Percentiles rank a stretch among this genome's conserved stretches.
phyloP scores from a whole-genome alignment of 345 rosid genomes.

The Populus pruinosa region DNA sequence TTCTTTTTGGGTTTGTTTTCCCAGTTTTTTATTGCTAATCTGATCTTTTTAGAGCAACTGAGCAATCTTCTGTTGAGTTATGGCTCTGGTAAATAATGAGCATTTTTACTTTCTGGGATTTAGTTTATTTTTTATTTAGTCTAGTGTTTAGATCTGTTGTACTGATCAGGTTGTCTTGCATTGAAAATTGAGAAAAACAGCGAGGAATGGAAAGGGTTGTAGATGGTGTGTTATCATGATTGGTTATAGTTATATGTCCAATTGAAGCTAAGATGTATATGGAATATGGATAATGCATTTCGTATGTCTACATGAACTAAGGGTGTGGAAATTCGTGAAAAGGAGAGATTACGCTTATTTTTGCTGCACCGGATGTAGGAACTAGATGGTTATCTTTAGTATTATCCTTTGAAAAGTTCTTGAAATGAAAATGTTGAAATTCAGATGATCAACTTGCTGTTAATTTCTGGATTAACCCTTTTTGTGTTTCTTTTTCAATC shows the following conservation, averaged over 20 bases:
- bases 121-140: neutral
- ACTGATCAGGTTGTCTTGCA: neutral
- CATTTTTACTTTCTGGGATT: neutral
- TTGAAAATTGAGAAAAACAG: too few species aligned
- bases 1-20: neutral
- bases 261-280: too few species aligned
- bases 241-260: too few species aligned
- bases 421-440: neutral
- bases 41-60: neutral
- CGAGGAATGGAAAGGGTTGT: too few species aligned
- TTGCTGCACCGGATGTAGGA: neutral
- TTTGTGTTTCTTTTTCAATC: neutral
- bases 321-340: neutral
- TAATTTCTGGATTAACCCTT: neutral
- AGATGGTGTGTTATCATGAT: too few species aligned
- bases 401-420: too few species aligned
- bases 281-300: too few species aligned
- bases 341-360: neutral
- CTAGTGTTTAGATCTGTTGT: neutral
- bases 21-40: neutral
- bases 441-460: neutral
- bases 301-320: neutral
- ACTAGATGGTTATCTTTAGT: neutral
- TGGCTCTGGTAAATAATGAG: slow-evolving; percentile 64
- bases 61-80: slow-evolving; percentile 40